A percentile compares a stretch with the other conserved stretches of the same genome.
Evolutionary conservation across 1,284 basidiomycete species (phyloP).

Genomic region (Schizophyllum amplum): DNA sequence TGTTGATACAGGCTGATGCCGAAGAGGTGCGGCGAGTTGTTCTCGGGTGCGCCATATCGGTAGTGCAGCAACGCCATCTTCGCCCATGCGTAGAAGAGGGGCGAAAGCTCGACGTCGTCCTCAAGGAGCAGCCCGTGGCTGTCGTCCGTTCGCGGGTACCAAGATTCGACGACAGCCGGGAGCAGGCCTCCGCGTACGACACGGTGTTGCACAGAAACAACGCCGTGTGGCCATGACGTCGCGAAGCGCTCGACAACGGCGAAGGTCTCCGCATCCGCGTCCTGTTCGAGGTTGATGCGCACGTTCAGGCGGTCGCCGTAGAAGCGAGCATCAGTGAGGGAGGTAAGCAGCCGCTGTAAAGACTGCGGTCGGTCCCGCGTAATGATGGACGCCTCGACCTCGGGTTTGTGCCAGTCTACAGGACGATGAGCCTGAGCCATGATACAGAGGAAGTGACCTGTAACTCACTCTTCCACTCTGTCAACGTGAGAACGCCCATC

Average conservation of each 20-base stretch:
- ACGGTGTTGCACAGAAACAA: slow-evolving; percentile 55
- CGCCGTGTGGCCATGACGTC: slow-evolving; percentile 48
- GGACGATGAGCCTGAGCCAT: slow-evolving; percentile 3
- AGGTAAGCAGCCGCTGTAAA: slow-evolving; percentile 54
- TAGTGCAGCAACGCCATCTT: slow-evolving; percentile 72
- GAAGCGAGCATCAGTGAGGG: slow-evolving; percentile 50
- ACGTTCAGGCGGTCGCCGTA: slow-evolving; percentile 61
- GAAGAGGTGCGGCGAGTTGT: slow-evolving; percentile 44
- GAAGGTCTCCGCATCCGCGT: slow-evolving; percentile 55
- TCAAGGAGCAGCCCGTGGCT: slow-evolving; percentile 74
- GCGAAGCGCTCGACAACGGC: slow-evolving; percentile 36
- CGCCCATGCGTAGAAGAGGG: slow-evolving; percentile 75
- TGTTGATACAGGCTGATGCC: slow-evolving; percentile 81
- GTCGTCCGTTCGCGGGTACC: slow-evolving; percentile 70
- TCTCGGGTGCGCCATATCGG: slow-evolving; percentile 43
- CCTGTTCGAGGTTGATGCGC: slow-evolving; percentile 69
- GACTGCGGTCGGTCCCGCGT: slow-evolving; percentile 73
- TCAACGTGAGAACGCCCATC: slow-evolving; percentile 50
- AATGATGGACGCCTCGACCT: slow-evolving; percentile 62
- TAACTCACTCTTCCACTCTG: slow-evolving; percentile 47
- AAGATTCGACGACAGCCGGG: slow-evolving; percentile 76
- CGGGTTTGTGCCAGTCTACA: slow-evolving; percentile 66
- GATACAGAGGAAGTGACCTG: neutral
- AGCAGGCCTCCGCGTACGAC: slow-evolving; percentile 70
- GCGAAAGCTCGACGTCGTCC: slow-evolving; percentile 78